Percentiles rank a stretch among this genome's conserved stretches.
phyloP scores from a whole-genome alignment of 805 yeast genomes.

The Millerozyma miso region DNA sequence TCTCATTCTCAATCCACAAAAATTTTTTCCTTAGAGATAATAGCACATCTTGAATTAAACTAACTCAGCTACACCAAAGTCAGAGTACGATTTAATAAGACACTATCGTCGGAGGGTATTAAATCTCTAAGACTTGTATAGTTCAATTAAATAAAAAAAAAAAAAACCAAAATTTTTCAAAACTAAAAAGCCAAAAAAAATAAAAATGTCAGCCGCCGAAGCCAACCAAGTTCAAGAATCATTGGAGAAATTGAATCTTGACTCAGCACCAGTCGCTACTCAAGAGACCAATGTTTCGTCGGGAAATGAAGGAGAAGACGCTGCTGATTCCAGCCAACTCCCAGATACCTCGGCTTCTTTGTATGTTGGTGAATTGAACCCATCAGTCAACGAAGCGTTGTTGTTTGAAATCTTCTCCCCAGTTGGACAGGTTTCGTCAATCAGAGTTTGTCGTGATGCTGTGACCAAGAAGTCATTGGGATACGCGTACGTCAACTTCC shows the following conservation, averaged over 20 bases:
- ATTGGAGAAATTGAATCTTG: slow-evolving; percentile 45
- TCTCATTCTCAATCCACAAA: slow-evolving; percentile 6
- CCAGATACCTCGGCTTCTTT: slow-evolving; percentile 74
- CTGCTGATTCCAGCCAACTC: slow-evolving; percentile 32
- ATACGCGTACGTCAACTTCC: slow-evolving; percentile 97
- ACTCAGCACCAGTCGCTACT: slow-evolving; percentile 25
- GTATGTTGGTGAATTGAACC: slow-evolving; percentile 96
- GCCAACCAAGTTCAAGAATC: slow-evolving; percentile 44
- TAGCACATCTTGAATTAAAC: background rate
- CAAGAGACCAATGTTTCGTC: slow-evolving; percentile 22
- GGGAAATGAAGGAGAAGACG: slow-evolving; percentile 29
- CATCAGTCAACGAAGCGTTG: slow-evolving; percentile 87
- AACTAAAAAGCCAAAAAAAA: slow-evolving; percentile 11
- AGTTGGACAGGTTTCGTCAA: slow-evolving; percentile 91
- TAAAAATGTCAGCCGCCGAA: slow-evolving; percentile 26
- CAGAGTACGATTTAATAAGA: background rate
- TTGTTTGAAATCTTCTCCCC: slow-evolving; percentile 92
- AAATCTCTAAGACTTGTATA: slow-evolving; percentile 2
- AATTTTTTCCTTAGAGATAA: slow-evolving; percentile 6
- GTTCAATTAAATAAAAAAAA: slow-evolving; percentile 7
- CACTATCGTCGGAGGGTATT: slow-evolving; percentile 1
- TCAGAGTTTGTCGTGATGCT: slow-evolving; percentile 98
- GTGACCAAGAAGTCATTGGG: slow-evolving; percentile 95
- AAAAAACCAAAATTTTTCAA: slow-evolving; percentile 4
- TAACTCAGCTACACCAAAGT: background rate